Conservation (phyloP, 106 monocot species). For the Platanthera zijinensis region DNA sequence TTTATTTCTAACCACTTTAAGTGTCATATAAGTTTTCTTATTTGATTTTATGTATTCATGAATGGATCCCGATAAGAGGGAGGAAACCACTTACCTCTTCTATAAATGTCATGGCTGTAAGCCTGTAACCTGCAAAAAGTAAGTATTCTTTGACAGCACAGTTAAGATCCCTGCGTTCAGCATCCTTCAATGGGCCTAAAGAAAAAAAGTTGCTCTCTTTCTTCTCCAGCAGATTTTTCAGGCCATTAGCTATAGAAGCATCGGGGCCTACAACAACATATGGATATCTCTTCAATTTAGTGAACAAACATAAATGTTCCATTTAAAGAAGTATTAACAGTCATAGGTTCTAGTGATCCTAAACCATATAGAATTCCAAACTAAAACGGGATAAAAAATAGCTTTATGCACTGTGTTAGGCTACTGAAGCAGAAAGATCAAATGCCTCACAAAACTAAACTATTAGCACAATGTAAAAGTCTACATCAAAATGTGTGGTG, state of each 20-base stretch:
- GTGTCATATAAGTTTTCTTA: neutral
- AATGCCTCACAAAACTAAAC: neutral
- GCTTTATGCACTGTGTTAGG: neutral
- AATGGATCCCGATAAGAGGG: slow-evolving; percentile 2
- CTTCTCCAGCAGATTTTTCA: slow-evolving; percentile 27
- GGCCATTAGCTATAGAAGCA: slow-evolving; percentile 25
- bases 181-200: slow-evolving; percentile 84
- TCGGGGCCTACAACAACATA: slow-evolving; percentile 9
- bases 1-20: neutral
- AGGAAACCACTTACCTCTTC: slow-evolving; percentile 63
- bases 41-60: neutral
- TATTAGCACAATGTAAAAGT: neutral
- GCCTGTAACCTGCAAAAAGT: slow-evolving; percentile 87
- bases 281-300: neutral
- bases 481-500: neutral
- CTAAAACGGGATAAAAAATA: neutral
- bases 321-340: neutral
- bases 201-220: slow-evolving; percentile 44
- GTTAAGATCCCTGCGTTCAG: slow-evolving; percentile 77
- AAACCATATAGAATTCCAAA: neutral
- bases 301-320: neutral
- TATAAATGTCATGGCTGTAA: slow-evolving; percentile 98
- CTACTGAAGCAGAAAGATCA: neutral
- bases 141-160: slow-evolving; percentile 94
- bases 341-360: neutral